Evolutionary conservation across 306 rosid species (phyloP).

Genomic region (Quercus rubra): DNA sequence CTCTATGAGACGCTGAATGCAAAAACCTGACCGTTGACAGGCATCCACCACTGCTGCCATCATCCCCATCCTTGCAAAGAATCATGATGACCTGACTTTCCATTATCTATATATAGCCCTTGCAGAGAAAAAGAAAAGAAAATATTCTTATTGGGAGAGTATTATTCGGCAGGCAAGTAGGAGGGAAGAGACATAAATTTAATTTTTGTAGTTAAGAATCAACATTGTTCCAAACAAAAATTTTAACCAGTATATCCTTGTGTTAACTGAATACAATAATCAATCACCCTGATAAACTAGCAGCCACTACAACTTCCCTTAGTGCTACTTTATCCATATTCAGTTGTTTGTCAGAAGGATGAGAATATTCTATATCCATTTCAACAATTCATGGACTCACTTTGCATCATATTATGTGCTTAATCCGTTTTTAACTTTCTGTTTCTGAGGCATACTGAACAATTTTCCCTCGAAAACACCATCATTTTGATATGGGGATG

Average conservation of each 20-base stretch:
- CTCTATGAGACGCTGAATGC: neutral
- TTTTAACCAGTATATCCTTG: neutral
- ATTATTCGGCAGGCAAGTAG: conserved; percentile 30
- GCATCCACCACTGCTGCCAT: conserved; percentile 13
- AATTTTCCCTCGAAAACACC: neutral
- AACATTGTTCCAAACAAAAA: neutral
- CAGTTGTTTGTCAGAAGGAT: neutral
- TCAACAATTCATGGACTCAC: conserved; percentile 10
- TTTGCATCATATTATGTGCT: neutral
- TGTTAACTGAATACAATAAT: neutral
- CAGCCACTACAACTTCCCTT: neutral
- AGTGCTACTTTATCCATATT: neutral
- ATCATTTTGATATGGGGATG: neutral
- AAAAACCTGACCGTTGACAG: conserved; percentile 2
- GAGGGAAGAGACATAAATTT: neutral
- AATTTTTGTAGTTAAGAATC: neutral
- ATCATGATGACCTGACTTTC: neutral
- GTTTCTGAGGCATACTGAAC: neutral
- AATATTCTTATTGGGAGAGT: conserved; percentile 1
- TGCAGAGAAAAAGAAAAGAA: neutral
- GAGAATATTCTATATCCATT: neutral
- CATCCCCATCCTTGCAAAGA: neutral
- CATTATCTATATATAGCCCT: conserved; percentile 2
- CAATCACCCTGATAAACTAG: neutral
- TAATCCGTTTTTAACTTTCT: neutral